These are phyloP conservation scores for Cyclotella kingstonii DNA, from an alignment of 108 stramenopile species.

Conservation along the genomic window DNA sequence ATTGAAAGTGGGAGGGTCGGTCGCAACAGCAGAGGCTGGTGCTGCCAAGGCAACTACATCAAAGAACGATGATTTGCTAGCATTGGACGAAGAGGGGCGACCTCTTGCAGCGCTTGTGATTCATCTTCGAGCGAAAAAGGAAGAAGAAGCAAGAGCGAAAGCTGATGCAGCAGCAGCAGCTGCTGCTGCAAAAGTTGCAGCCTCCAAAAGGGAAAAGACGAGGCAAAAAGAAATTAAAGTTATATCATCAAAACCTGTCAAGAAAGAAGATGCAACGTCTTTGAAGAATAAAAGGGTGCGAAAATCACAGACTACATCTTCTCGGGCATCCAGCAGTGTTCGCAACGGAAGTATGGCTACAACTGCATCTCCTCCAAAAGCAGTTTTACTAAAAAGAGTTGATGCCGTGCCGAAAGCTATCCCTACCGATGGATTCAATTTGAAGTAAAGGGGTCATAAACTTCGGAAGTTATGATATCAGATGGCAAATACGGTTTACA, in stretches of 20 bases:
- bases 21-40: not conserved
- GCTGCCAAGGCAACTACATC: not conserved
- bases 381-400: constrained; percentile 31
- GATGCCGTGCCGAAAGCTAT: not conserved
- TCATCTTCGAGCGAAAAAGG: constrained; percentile 33
- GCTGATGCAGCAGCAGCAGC: constrained; percentile 32
- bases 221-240: constrained; percentile 12
- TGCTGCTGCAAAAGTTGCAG: constrained; percentile 15
- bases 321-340: not conserved
- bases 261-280: too few species aligned
- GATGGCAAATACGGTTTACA: too few species aligned
- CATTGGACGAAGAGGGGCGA: constrained; percentile 43
- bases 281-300: too few species aligned
- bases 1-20: constrained; percentile 16
- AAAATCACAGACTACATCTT: constrained; percentile 5
- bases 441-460: not conserved
- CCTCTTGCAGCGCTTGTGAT: constrained; percentile 37
- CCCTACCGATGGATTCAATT: constrained; percentile 17
- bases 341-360: not conserved
- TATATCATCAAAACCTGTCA: not conserved
- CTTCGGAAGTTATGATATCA: not conserved
- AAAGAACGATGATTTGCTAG: not conserved
- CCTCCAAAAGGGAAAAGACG: constrained; percentile 22
- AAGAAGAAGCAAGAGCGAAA: constrained; percentile 21
- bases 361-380: constrained; percentile 20